phyloP scores from a whole-genome alignment of 495 filamentous ascomycete species.

The Clohesyomyces aquaticus region DNA sequence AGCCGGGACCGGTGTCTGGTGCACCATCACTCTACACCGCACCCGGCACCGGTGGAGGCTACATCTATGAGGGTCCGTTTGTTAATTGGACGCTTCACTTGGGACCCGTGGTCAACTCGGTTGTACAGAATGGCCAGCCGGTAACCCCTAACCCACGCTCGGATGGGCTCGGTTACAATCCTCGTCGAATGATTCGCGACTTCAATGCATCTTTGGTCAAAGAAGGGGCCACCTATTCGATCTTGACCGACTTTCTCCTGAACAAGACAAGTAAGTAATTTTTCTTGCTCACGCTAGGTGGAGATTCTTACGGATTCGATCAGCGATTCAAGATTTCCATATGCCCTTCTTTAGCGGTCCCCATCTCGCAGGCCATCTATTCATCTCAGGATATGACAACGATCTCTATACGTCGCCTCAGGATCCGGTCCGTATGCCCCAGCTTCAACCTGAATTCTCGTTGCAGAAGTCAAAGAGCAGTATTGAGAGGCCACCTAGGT shows the following conservation, averaged over 20 bases:
- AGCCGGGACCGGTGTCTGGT: constrained; percentile 12
- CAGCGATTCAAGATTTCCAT: constrained; percentile 13
- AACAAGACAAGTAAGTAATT: constrained; percentile 4
- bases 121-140: constrained; percentile 3
- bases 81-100: constrained; percentile 28
- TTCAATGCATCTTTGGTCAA: constrained; percentile 5
- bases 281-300: neutral
- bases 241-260: constrained; percentile 1
- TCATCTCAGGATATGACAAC: constrained; percentile 10
- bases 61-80: constrained; percentile 64
- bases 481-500: too few species aligned
- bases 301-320: neutral
- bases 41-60: constrained; percentile 65
- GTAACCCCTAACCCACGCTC: neutral
- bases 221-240: neutral
- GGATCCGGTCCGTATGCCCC: constrained; percentile 18
- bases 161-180: constrained; percentile 27
- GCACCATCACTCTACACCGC: constrained; percentile 40
- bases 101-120: constrained; percentile 9
- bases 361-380: constrained; percentile 19
- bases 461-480: too few species aligned
- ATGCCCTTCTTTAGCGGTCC: constrained; percentile 8
- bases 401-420: constrained; percentile 25
- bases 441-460: too few species aligned
- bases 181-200: constrained; percentile 19